Percentiles rank a stretch among this genome's conserved stretches.
Evolutionary conservation across 2,329 filamentous ascomycete species (phyloP).

Genomic region (Botryotinia narcissicola): DNA sequence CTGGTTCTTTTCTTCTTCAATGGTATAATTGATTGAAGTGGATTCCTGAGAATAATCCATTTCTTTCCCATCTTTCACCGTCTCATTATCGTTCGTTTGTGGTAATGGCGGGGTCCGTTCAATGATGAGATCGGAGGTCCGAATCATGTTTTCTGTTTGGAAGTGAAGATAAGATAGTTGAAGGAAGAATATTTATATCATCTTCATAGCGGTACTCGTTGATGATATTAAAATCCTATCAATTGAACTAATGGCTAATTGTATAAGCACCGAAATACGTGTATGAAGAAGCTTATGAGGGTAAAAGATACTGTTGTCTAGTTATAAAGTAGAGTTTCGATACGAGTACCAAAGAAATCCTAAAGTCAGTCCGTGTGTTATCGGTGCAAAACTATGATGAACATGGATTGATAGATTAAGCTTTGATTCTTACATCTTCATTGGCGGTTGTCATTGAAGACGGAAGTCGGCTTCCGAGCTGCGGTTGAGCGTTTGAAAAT

Average conservation of each 20-base stretch:
- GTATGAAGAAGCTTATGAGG: background rate
- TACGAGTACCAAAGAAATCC: background rate
- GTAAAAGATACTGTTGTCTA: background rate
- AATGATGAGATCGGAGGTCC: background rate
- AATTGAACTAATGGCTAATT: background rate
- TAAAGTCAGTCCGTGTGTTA: background rate
- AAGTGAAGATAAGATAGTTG: background rate
- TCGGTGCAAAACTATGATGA: background rate
- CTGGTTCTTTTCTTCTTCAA: conserved; percentile 21
- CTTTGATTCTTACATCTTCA: background rate
- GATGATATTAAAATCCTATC: background rate
- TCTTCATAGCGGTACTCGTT: background rate
- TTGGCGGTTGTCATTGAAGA: background rate
- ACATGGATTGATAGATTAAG: background rate
- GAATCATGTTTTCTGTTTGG: background rate
- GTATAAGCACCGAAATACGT: background rate
- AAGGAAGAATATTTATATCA: background rate
- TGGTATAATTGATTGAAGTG: conserved; percentile 17
- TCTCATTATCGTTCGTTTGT: background rate
- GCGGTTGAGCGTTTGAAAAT: background rate
- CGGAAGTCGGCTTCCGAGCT: background rate
- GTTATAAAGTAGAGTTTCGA: background rate
- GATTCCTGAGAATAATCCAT: conserved; percentile 21
- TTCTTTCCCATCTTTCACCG: background rate
- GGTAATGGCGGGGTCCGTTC: background rate